These are phyloP conservation scores for Phaeotremella skinneri DNA, from an alignment of 768 basidiomycete species.

Conservation along the genomic window DNA sequence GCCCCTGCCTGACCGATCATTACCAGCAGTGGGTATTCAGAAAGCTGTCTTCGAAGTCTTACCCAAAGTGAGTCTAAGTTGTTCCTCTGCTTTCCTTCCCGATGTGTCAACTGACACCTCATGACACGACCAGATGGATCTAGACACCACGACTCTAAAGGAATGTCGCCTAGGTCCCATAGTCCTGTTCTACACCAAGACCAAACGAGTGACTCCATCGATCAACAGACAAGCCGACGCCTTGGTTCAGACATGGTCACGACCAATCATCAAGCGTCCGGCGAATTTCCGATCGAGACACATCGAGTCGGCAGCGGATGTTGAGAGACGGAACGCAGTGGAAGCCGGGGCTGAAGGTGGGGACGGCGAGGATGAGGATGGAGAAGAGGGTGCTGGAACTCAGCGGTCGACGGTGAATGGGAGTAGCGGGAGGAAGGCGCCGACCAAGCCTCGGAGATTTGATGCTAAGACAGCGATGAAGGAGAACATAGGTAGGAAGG, in stretches of 20 bases:
- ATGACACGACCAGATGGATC: slow-evolving; percentile 78
- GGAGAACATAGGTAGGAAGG: slow-evolving; percentile 42
- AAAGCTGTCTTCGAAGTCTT: slow-evolving; percentile 81
- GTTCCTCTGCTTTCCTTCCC: not conserved
- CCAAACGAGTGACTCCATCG: slow-evolving; percentile 78
- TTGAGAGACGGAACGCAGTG: not conserved
- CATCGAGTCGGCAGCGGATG: slow-evolving; percentile 15
- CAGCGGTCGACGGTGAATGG: slow-evolving; percentile 5
- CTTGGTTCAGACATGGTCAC: slow-evolving; percentile 61
- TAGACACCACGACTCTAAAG: slow-evolving; percentile 84
- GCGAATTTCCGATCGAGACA: slow-evolving; percentile 24
- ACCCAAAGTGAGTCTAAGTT: slow-evolving; percentile 55
- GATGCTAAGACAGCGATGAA: slow-evolving; percentile 29
- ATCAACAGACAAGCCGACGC: slow-evolving; percentile 77
- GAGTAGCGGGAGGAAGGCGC: slow-evolving; percentile 6
- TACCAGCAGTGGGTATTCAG: slow-evolving; percentile 95
- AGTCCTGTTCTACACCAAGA: slow-evolving; percentile 92
- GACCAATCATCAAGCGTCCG: slow-evolving; percentile 46
- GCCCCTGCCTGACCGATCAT: slow-evolving; percentile 83
- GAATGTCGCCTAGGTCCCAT: slow-evolving; percentile 85
- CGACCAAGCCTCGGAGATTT: slow-evolving; percentile 27
- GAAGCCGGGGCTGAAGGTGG: not conserved
- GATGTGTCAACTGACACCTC: not conserved
- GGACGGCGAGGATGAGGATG: slow-evolving; percentile 7
- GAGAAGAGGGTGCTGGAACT: slow-evolving; percentile 1